Evolutionary conservation across 1,284 basidiomycete genomes (phyloP).

Genomic region (Pseudozyma tsukubaensis): DNA sequence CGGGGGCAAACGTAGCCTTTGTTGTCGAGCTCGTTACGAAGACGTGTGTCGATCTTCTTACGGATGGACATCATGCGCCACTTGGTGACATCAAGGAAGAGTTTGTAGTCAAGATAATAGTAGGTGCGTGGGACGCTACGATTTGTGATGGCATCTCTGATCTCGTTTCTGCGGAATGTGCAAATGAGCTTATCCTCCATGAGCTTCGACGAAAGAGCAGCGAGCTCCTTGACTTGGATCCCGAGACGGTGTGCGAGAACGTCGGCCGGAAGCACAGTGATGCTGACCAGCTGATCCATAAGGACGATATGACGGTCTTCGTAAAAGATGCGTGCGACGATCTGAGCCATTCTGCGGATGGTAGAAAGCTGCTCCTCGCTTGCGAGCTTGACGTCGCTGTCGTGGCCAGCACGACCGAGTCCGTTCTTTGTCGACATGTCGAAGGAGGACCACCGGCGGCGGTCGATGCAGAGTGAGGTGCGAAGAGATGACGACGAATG

Average conservation of each 20-base stretch:
- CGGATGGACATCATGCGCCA: slow-evolving; percentile 97
- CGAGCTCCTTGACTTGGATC: slow-evolving; percentile 89
- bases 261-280: slow-evolving; percentile 91
- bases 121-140: slow-evolving; percentile 72
- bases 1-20: slow-evolving; percentile 94
- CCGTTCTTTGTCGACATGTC: slow-evolving; percentile 35
- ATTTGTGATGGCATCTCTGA: slow-evolving; percentile 51
- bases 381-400: slow-evolving; percentile 48
- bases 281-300: slow-evolving; percentile 88
- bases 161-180: slow-evolving; percentile 68
- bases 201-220: slow-evolving; percentile 88
- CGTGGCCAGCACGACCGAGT: slow-evolving; percentile 36
- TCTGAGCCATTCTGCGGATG: slow-evolving; percentile 78
- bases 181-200: slow-evolving; percentile 80
- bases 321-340: slow-evolving; percentile 93
- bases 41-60: slow-evolving; percentile 79
- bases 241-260: slow-evolving; percentile 88
- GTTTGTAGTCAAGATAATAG: slow-evolving; percentile 95
- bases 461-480: slow-evolving; percentile 3
- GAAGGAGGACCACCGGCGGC: background rate
- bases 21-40: slow-evolving; percentile 76
- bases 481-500: background rate
- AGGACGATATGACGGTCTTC: slow-evolving; percentile 90
- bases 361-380: slow-evolving; percentile 58
- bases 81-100: slow-evolving; percentile 96